phyloP scores from a whole-genome alignment of 2,329 filamentous ascomycete species.

The Pseudogymnoascus sp. region DNA sequence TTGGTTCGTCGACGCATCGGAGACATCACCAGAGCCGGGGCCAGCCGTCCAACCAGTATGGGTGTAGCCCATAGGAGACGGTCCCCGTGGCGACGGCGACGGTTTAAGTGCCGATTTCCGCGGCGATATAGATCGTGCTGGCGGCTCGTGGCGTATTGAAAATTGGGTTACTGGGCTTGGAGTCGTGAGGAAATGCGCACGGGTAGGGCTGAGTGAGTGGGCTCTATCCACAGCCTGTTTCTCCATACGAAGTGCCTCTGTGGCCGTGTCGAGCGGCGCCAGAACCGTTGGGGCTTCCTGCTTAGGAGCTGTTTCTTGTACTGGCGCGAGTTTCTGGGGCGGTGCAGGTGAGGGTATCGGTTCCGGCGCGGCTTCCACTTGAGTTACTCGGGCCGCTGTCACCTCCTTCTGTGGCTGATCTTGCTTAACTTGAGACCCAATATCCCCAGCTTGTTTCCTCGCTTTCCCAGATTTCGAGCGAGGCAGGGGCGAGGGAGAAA shows the following conservation, averaged over 20 bases:
- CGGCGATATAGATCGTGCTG: constrained; percentile 63
- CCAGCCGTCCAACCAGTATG: constrained; percentile 35
- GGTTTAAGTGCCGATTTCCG: constrained; percentile 67
- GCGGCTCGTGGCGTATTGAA: constrained; percentile 55
- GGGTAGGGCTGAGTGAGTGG: constrained; percentile 50
- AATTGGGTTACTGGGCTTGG: constrained; percentile 35
- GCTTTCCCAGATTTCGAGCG: constrained; percentile 16
- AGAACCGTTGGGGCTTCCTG: not conserved
- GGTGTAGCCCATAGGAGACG: constrained; percentile 40
- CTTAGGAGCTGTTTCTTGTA: not conserved
- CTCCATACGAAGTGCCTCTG: not conserved
- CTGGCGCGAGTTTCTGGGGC: not conserved
- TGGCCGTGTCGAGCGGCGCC: not conserved
- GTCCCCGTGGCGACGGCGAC: constrained; percentile 43
- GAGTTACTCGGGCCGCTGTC: not conserved
- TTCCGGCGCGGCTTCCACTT: not conserved
- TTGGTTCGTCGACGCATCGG: constrained; percentile 12
- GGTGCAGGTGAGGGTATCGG: not conserved
- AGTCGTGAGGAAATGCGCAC: constrained; percentile 56
- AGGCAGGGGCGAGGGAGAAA: constrained; percentile 22
- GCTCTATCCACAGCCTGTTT: constrained; percentile 26
- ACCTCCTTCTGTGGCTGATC: not conserved
- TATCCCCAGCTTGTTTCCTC: constrained; percentile 15
- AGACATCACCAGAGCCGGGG: constrained; percentile 19
- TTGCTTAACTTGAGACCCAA: not conserved